Conservation (phyloP, 345 rosid species). For the Arabis hirsuta region DNA sequence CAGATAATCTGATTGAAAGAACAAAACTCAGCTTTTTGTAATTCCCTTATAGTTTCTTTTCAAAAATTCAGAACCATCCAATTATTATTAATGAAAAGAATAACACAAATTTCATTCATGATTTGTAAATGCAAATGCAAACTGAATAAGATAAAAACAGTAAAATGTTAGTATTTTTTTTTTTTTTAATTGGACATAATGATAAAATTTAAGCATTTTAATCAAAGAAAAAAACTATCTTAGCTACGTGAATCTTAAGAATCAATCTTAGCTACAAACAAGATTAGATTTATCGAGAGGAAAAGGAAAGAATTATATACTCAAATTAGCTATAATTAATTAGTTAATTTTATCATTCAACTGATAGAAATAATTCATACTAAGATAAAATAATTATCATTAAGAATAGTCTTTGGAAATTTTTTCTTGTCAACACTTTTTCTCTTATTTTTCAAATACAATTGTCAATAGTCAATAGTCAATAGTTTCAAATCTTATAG, state of each 20-base stretch:
- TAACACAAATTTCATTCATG: not conserved
- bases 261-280: not conserved
- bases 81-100: not conserved
- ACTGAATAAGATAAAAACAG: not conserved
- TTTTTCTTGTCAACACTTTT: not conserved
- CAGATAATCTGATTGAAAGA: slow-evolving; percentile 6
- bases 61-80: not conserved
- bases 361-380: not conserved
- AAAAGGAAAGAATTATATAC: slow-evolving; percentile 3
- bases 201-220: not conserved
- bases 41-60: not conserved
- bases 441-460: slow-evolving; percentile 4
- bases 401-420: not conserved
- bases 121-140: not conserved
- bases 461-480: slow-evolving; percentile 12
- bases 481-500: not conserved
- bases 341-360: no score
- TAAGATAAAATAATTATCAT: not conserved
- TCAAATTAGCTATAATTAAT: not conserved
- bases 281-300: not conserved
- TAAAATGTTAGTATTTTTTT: not conserved
- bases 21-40: not conserved
- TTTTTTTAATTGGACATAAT: not conserved
- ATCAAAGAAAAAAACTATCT: not conserved
- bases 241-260: not conserved